Evolutionary conservation across 192 early-diverging fungal genomes (phyloP).

Genomic region (Phycomyces nitens): DNA sequence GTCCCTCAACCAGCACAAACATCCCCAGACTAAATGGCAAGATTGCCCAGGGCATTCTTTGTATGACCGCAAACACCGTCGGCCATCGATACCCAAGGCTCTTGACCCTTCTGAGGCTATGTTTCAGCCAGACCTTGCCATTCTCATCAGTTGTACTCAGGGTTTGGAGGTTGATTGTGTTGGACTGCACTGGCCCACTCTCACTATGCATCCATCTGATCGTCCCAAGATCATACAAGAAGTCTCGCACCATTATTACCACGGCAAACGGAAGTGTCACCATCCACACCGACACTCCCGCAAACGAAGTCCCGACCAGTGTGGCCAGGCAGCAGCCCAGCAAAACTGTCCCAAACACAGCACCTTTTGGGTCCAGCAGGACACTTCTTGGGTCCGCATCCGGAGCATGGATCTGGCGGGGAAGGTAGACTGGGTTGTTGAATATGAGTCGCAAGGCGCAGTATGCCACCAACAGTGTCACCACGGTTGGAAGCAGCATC

Average conservation of each 20-base stretch:
- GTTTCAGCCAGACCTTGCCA: no score
- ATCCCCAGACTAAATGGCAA: constrained; percentile 80
- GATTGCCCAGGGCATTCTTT: constrained; percentile 72
- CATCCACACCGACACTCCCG: constrained; percentile 68
- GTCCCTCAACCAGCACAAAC: constrained; percentile 82
- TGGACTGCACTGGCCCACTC: no score
- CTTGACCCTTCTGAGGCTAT: not conserved
- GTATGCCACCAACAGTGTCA: constrained; percentile 51
- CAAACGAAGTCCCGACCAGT: constrained; percentile 67
- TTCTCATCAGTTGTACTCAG: no score
- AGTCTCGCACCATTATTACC: constrained; percentile 56
- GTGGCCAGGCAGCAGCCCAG: constrained; percentile 58
- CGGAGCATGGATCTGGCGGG: constrained; percentile 38
- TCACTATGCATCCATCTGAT: not conserved
- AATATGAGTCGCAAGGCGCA: constrained; percentile 50
- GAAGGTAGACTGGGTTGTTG: constrained; percentile 46
- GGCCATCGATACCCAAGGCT: constrained; percentile 38
- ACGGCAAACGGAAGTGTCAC: constrained; percentile 77
- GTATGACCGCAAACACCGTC: constrained; percentile 44
- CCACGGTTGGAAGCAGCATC: constrained; percentile 76
- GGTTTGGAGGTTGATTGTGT: no score
- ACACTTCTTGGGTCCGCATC: constrained; percentile 47
- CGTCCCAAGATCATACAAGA: constrained; percentile 43
- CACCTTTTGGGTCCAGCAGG: constrained; percentile 56
- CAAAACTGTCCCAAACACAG: constrained; percentile 55